phyloP scores from a whole-genome alignment of 1,284 basidiomycete genomes.

The Moniliella sp. region DNA sequence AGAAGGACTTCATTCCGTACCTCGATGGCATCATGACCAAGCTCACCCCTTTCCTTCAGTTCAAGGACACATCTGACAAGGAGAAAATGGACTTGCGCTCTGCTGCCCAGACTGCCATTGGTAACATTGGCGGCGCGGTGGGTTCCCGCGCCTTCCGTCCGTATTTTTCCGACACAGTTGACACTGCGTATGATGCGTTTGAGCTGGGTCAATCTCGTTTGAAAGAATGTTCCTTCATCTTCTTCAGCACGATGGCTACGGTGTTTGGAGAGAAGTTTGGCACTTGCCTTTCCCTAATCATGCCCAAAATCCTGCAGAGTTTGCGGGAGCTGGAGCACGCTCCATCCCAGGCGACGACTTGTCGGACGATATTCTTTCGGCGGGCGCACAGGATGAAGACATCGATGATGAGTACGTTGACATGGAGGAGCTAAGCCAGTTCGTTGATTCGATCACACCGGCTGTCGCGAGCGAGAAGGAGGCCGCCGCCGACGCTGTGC shows the following conservation, averaged over 20 bases:
- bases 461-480: slow-evolving; percentile 95
- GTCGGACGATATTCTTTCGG: slow-evolving; percentile 42
- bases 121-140: slow-evolving; percentile 90
- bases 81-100: slow-evolving; percentile 75
- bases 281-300: slow-evolving; percentile 60
- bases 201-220: slow-evolving; percentile 64
- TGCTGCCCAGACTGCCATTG: slow-evolving; percentile 86
- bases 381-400: slow-evolving; percentile 42
- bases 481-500: slow-evolving; percentile 88
- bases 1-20: slow-evolving; percentile 76
- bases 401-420: slow-evolving; percentile 41
- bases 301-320: slow-evolving; percentile 64
- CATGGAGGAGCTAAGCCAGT: slow-evolving; percentile 50
- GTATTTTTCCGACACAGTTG: slow-evolving; percentile 88
- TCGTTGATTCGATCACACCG: slow-evolving; percentile 62
- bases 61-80: slow-evolving; percentile 53
- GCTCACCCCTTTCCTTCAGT: slow-evolving; percentile 61
- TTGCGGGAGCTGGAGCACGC: slow-evolving; percentile 52
- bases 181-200: slow-evolving; percentile 72
- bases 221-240: slow-evolving; percentile 88
- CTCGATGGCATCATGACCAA: slow-evolving; percentile 78
- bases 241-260: slow-evolving; percentile 90
- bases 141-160: slow-evolving; percentile 82
- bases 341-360: slow-evolving; percentile 36
- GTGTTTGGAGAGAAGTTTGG: slow-evolving; percentile 89